These are phyloP conservation scores for Geosmithia morbida DNA, from an alignment of 2,329 filamentous ascomycete species.

Conservation along the genomic window DNA sequence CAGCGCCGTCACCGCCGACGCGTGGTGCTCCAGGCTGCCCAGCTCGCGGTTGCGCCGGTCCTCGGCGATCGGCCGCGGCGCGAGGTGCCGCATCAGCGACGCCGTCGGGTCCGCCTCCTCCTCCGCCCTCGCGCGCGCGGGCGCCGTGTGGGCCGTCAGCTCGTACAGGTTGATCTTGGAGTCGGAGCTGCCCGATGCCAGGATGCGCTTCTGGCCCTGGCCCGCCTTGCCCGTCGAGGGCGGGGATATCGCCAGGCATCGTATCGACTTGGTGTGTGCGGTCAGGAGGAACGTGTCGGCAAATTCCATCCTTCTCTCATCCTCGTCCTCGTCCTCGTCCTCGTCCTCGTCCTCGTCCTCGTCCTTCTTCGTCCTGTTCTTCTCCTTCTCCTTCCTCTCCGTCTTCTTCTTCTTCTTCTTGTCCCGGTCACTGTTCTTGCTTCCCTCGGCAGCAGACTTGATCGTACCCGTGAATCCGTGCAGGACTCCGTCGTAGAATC, in stretches of 20 bases:
- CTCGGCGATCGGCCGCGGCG: slow-evolving; percentile 62
- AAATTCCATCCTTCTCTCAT: slow-evolving; percentile 41
- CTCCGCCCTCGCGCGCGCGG: slow-evolving; percentile 33
- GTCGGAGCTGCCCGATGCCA: slow-evolving; percentile 86
- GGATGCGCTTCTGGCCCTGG: slow-evolving; percentile 67
- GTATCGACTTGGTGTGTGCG: slow-evolving; percentile 79
- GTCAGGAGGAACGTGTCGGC: slow-evolving; percentile 93
- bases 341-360: slow-evolving; percentile 11
- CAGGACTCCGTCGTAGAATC: slow-evolving; percentile 85
- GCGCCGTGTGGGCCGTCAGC: slow-evolving; percentile 56
- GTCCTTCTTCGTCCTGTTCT: neutral
- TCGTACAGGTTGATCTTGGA: slow-evolving; percentile 93
- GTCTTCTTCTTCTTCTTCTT: neutral
- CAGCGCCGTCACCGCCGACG: slow-evolving; percentile 65
- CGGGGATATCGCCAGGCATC: slow-evolving; percentile 75
- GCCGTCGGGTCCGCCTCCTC: neutral
- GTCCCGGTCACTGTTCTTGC: neutral
- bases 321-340: slow-evolving; percentile 3
- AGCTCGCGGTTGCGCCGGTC: slow-evolving; percentile 81
- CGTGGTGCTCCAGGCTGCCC: slow-evolving; percentile 76
- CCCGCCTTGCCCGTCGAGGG: slow-evolving; percentile 45
- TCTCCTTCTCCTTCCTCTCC: neutral
- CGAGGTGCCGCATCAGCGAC: slow-evolving; percentile 43
- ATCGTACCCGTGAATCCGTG: slow-evolving; percentile 80
- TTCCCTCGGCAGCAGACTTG: slow-evolving; percentile 1